A percentile compares a stretch with the other conserved stretches of the same genome.
Evolutionary conservation across 2,329 filamentous ascomycete species (phyloP).

Genomic region (Trichoderma sp.): DNA sequence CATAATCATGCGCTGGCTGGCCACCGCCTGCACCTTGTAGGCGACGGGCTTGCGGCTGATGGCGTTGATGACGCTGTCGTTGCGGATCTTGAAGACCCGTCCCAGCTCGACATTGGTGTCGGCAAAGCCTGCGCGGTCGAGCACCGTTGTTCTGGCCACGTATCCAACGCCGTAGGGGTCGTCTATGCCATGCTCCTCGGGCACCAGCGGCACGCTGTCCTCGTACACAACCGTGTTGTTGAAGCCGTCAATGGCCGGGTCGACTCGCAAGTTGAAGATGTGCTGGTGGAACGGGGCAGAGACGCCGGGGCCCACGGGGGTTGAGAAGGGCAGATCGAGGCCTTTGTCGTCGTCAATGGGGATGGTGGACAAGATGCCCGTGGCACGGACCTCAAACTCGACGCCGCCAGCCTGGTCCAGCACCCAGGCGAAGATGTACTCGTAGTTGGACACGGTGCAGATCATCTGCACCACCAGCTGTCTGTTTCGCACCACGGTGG

Average conservation of each 20-base stretch:
- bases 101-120: conserved; percentile 58
- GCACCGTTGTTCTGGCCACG: conserved; percentile 49
- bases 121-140: conserved; percentile 50
- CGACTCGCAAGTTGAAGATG: conserved; percentile 65
- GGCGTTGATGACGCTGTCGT: conserved; percentile 46
- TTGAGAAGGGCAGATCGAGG: conserved; percentile 53
- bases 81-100: conserved; percentile 52
- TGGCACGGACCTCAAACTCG: conserved; percentile 63
- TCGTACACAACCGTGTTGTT: conserved; percentile 53
- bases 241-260: conserved; percentile 60
- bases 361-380: conserved; percentile 64
- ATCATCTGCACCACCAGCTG: conserved; percentile 69
- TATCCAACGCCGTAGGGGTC: conserved; percentile 66
- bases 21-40: conserved; percentile 50
- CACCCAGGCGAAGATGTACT: conserved; percentile 58
- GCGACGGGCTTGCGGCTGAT: conserved; percentile 51
- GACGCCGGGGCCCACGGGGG: conserved; percentile 63
- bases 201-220: conserved; percentile 41
- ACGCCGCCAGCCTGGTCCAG: conserved; percentile 65
- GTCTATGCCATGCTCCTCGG: conserved; percentile 47
- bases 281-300: conserved; percentile 72
- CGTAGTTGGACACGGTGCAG: conserved; percentile 70
- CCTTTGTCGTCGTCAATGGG: conserved; percentile 58
- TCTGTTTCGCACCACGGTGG: conserved; percentile 60
- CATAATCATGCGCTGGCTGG: conserved; percentile 51